These are phyloP conservation scores for Fusarium nodosum DNA, from an alignment of 2,329 filamentous ascomycete genomes.

Conservation along the genomic window DNA sequence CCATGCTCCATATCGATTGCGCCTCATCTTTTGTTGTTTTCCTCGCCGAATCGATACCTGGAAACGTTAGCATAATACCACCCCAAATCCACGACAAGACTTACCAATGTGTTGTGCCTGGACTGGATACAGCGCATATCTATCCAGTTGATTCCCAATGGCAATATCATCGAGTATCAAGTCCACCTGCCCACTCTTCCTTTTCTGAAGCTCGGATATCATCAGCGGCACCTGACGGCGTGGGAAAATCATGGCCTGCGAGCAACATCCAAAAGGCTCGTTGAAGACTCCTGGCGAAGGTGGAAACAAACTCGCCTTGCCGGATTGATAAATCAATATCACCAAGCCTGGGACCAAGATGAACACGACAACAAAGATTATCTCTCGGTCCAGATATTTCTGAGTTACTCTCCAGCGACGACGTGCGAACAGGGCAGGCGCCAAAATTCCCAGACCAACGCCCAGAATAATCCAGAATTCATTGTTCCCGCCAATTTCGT, in stretches of 20 bases:
- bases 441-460: slow-evolving; percentile 1
- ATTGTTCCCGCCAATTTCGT: slow-evolving; percentile 20
- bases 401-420: slow-evolving; percentile 9
- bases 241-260: slow-evolving; percentile 28
- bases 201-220: background rate
- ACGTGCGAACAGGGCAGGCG: background rate
- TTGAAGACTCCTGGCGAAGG: slow-evolving; percentile 16
- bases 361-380: background rate
- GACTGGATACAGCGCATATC: slow-evolving; percentile 30
- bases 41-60: slow-evolving; percentile 21
- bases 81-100: fast-evolving
- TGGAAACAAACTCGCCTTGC: slow-evolving; percentile 26
- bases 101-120: slow-evolving; percentile 30
- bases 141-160: background rate
- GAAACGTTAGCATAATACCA: fast-evolving
- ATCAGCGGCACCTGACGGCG: slow-evolving; percentile 8
- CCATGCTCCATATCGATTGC: slow-evolving; percentile 32
- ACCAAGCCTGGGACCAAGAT: slow-evolving; percentile 25
- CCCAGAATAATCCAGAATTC: slow-evolving; percentile 21
- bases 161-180: slow-evolving; percentile 26
- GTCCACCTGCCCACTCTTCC: slow-evolving; percentile 21
- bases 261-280: slow-evolving; percentile 30
- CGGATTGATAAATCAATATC: slow-evolving; percentile 23
- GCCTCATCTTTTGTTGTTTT: slow-evolving; percentile 24
- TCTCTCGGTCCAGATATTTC: slow-evolving; percentile 6